These are phyloP conservation scores for Auriculariales sp. DNA, from an alignment of 768 basidiomycete genomes.

Conservation along the genomic window DNA sequence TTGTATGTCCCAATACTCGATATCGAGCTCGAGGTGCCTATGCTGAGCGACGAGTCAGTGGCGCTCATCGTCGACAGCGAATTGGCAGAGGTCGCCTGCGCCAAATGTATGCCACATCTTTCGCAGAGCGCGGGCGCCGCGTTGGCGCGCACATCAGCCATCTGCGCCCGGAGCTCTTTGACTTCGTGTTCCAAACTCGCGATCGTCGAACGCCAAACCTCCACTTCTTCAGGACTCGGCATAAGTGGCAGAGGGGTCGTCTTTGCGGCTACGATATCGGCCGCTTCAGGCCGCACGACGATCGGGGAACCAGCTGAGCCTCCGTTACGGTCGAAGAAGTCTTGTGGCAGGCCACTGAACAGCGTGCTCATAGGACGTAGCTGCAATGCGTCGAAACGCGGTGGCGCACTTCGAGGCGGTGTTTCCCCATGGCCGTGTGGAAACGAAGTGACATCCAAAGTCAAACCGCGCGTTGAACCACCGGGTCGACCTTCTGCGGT, in stretches of 20 bases:
- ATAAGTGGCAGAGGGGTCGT: no score
- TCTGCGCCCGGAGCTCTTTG: conserved; percentile 51
- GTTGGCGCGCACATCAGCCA: conserved; percentile 37
- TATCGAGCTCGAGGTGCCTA: no score
- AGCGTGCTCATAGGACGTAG: conserved; percentile 63
- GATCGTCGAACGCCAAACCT: conserved; percentile 56
- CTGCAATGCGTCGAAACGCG: conserved; percentile 53
- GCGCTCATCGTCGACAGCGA: background rate
- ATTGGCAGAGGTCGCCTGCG: background rate
- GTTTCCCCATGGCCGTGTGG: background rate
- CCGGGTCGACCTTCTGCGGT: background rate
- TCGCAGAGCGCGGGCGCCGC: conserved; percentile 52
- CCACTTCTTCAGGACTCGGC: conserved; percentile 24
- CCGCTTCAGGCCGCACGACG: conserved; percentile 33
- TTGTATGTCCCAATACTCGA: background rate
- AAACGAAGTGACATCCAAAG: background rate
- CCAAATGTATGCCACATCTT: conserved; percentile 20
- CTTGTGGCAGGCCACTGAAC: conserved; percentile 52
- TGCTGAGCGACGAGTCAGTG: no score
- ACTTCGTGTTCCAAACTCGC: conserved; percentile 67
- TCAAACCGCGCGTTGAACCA: background rate
- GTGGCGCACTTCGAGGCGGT: conserved; percentile 48
- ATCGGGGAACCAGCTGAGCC: conserved; percentile 18
- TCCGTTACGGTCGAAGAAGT: conserved; percentile 16
- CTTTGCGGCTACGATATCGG: no score